Evolutionary conservation across 1,139 yeast genomes (phyloP), one percentile per base, ranked within the genome.

Genomic region (Yamadazyma triangularis): DNA sequence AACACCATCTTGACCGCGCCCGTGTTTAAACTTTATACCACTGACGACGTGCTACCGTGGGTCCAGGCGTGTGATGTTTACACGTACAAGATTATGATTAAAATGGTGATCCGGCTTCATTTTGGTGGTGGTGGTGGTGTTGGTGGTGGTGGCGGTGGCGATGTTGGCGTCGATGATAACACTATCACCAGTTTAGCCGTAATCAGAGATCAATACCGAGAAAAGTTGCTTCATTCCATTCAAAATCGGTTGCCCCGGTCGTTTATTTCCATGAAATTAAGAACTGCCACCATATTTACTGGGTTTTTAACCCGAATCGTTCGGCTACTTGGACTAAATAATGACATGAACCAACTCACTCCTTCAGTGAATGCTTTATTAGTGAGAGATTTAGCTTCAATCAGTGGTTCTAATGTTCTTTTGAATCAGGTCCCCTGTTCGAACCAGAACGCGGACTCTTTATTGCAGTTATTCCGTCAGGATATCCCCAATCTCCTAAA

Each of bases 1-100:
- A 70, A 71, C 31, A 68, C 79, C 8, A 68, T 77, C 1, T 64
- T 85, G 32, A 77, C 91, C 0, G 64, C 77, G 0, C 86, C 87
- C 2, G 83, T 80, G 23, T 73, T 73, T 47, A 74, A 73, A 41
- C 58, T 86, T 13, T 73, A 80, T 44, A 62, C 66, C 10, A 60
- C 72, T 9, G 73, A 73, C n/a, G 50, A 57, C 4, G 50, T 79
- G 7, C 50, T 64, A 6, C 70, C 69, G 12, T 85, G 95, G 94
- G 70, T 84, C 12, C 51, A 68, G 29, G 59, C 69, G 27, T 82
- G 88, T 49, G 96, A 88, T 52, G 49, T 71, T 42, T 57, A 71
- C 9, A 71, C 80, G 59, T 83, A 81, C 56, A 73, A 70, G 36
- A 60, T 73, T 7, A 63, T 84, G 65, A 66, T 79, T 13, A 74